Evolutionary conservation across 2,329 filamentous ascomycete species (phyloP), one percentile per base, ranked within the genome.

Genomic region (Neonectria sp.): DNA sequence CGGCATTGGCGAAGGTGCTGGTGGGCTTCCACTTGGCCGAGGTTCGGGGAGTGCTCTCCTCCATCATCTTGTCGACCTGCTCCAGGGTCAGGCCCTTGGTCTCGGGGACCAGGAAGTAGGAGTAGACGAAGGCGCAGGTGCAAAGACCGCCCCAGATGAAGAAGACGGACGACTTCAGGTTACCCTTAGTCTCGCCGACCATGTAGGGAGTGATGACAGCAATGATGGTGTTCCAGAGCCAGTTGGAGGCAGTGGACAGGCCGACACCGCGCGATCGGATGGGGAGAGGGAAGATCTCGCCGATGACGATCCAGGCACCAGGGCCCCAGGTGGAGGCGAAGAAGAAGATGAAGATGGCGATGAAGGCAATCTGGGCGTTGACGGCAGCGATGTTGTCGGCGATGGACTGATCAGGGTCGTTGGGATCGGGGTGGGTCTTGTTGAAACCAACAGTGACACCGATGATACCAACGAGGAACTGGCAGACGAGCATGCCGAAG

Each of bases 261-360:
- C 89, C 94, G 67, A 97, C 94, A 84, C 95, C 95, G 73, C 93
- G 93, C 46, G 95, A 93, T 77, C 95, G 93, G 82, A 97, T 95
- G 68, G 93, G 93, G 60, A 94, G 87, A 63, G 92, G 91, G 86
- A 91, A 95, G 78, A 92, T 89, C 82, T 95, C 92, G 76, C 92
- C 92, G 73, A 93, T 92, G 62, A 94, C 86, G 49, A 89, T 87
- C 90, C 90, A 92, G 21, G 89, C 84, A 12, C 77, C 89, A 1
- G 92, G 92, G 48, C 92, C 92, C 92, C 92, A 95, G 58, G 92
- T 94, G 24, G 85, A 86, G 58, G 92, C 92, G 80, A 94, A 95
- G 88, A 92, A 93, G 84, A 92, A 90, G 82, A 95, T 93, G 86
- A 92, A 92, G 82, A 95, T 88, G 82, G 89, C 92, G 78, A 93